Conservation (phyloP, 2,329 filamentous ascomycete species). For the Botryotinia globosa region DNA sequence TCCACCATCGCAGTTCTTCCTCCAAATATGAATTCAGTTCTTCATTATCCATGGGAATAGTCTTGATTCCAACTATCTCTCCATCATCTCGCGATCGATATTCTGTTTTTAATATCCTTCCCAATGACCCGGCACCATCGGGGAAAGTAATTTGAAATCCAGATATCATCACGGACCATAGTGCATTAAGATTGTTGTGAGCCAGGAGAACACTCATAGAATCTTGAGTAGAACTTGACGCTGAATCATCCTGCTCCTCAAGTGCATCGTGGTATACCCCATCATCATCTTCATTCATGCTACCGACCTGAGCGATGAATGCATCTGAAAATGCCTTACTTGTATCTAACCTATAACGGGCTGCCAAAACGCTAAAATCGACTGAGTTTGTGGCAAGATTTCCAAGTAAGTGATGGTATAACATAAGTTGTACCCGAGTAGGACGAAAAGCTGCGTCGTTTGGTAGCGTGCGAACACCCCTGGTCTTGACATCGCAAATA, state of each 20-base stretch:
- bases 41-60: slow-evolving; percentile 63
- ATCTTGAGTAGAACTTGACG: slow-evolving; percentile 32
- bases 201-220: slow-evolving; percentile 45
- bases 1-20: slow-evolving; percentile 83
- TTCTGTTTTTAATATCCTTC: slow-evolving; percentile 55
- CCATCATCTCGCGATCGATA: slow-evolving; percentile 50
- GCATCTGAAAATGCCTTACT: slow-evolving; percentile 69
- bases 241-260: slow-evolving; percentile 33
- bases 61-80: slow-evolving; percentile 54
- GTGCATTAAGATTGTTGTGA: slow-evolving; percentile 56
- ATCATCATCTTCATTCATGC: slow-evolving; percentile 60
- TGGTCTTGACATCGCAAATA: slow-evolving; percentile 85
- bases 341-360: slow-evolving; percentile 67
- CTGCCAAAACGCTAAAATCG: slow-evolving; percentile 65
- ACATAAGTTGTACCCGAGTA: slow-evolving; percentile 80
- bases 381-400: slow-evolving; percentile 69
- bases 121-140: slow-evolving; percentile 53
- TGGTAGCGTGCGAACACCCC: slow-evolving; percentile 60
- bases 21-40: slow-evolving; percentile 64
- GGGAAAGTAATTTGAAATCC: slow-evolving; percentile 50
- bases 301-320: slow-evolving; percentile 73
- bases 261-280: slow-evolving; percentile 49
- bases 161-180: slow-evolving; percentile 63
- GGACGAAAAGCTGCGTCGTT: slow-evolving; percentile 64
- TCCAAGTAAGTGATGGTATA: slow-evolving; percentile 84